phyloP scores from a whole-genome alignment of 75 land plant genomes.

The Sequoiadendron giganteum region DNA sequence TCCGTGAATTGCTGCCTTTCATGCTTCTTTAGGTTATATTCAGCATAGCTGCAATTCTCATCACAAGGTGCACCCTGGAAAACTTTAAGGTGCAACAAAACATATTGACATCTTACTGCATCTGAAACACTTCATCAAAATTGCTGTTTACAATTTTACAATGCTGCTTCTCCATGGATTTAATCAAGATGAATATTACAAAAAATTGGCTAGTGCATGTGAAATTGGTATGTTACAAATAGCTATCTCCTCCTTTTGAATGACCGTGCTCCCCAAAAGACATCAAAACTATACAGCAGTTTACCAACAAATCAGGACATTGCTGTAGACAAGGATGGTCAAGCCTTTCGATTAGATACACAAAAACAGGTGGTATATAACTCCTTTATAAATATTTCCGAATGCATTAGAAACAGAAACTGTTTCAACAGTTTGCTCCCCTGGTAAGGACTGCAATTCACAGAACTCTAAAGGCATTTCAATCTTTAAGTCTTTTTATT shows the following conservation, averaged over 20 bases:
- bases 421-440: neutral
- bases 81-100: neutral
- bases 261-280: neutral
- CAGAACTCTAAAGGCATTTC: neutral
- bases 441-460: neutral
- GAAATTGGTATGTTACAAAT: conserved; percentile 1
- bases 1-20: neutral
- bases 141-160: conserved; percentile 4
- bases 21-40: neutral
- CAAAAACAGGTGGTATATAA: neutral
- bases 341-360: conserved; percentile 5
- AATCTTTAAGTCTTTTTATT: neutral
- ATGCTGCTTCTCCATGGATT: neutral
- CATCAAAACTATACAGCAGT: neutral
- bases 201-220: conserved; percentile 1
- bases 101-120: neutral
- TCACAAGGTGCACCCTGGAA: neutral
- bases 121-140: conserved; percentile 5
- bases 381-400: neutral
- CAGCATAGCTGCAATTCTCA: neutral
- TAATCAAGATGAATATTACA: neutral
- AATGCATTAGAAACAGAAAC: neutral
- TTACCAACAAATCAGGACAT: neutral
- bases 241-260: neutral
- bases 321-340: neutral